Conservation (phyloP, 2,329 filamentous ascomycete genomes). For the Colletotrichum lindemuthianum region DNA sequence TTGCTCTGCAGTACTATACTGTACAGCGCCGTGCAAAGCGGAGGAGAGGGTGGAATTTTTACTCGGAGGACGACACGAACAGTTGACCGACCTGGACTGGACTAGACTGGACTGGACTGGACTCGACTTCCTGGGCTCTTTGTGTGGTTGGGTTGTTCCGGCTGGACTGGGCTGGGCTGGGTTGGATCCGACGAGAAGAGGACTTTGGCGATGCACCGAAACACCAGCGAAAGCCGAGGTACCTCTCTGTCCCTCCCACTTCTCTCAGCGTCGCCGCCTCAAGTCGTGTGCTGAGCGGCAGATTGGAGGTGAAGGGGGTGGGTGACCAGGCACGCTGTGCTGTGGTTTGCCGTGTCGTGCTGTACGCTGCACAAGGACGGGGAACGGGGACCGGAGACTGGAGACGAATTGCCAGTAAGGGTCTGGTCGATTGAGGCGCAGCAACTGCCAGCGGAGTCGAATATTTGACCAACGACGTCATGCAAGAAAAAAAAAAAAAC, state of each 20-base stretch:
- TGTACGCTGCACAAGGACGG: background rate
- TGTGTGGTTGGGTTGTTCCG: too few relatives aligned
- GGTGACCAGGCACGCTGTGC: too few relatives aligned
- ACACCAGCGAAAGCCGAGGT: background rate
- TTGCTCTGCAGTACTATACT: too few relatives aligned
- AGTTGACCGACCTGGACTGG: background rate
- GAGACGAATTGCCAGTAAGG: slow-evolving; percentile 5
- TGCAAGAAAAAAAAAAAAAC: background rate
- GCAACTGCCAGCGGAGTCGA: slow-evolving; percentile 33
- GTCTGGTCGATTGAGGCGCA: slow-evolving; percentile 33
- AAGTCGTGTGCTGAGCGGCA: too few relatives aligned
- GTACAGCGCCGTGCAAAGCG: background rate
- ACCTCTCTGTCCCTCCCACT: too few relatives aligned
- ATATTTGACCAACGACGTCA: slow-evolving; percentile 33
- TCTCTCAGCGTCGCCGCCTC: too few relatives aligned
- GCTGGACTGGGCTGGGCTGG: background rate
- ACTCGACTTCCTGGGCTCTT: background rate
- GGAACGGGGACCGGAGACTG: too few relatives aligned
- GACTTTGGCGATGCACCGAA: background rate
- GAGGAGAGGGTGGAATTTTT: slow-evolving; percentile 14
- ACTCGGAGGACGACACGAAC: slow-evolving; percentile 6
- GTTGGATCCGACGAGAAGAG: background rate
- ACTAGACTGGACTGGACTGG: background rate
- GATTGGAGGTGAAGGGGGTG: too few relatives aligned
- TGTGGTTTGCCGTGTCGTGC: background rate